These are phyloP conservation scores for Thraustotheca clavata DNA, from an alignment of 352 stramenopile species.

Conservation along the genomic window DNA sequence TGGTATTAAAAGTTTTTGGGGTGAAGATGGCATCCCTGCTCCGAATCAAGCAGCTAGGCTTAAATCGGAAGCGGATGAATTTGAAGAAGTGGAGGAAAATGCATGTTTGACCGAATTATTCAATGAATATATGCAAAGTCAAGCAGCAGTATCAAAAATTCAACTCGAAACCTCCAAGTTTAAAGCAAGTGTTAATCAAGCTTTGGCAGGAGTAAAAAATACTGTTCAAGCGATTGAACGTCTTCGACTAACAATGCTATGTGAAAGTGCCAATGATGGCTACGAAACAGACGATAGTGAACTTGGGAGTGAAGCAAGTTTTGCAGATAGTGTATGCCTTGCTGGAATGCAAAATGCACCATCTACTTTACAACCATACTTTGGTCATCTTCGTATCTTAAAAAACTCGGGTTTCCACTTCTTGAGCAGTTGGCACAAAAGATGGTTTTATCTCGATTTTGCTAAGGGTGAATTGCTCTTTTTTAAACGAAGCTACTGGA, in stretches of 20 bases:
- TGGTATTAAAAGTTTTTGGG: constrained; percentile 57
- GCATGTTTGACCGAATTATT: constrained; percentile 15
- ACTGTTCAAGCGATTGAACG: constrained; percentile 16
- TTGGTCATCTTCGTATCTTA: constrained; percentile 61
- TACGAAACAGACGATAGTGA: constrained; percentile 53
- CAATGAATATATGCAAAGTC: constrained; percentile 22
- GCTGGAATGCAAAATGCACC: constrained; percentile 26
- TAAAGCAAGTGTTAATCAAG: constrained; percentile 5
- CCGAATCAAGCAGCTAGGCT: neutral
- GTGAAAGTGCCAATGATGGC: constrained; percentile 32
- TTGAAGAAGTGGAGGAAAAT: constrained; percentile 18
- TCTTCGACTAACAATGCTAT: constrained; percentile 15
- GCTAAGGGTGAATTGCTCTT: constrained; percentile 55
- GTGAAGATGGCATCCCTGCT: constrained; percentile 27
- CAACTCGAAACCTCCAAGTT: constrained; percentile 17
- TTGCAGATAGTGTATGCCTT: constrained; percentile 13
- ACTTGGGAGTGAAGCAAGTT: constrained; percentile 24
- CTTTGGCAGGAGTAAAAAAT: constrained; percentile 6
- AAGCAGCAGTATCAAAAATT: constrained; percentile 18
- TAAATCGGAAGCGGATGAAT: constrained; percentile 1
- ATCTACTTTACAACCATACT: constrained; percentile 48
- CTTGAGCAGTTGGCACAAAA: constrained; percentile 70
- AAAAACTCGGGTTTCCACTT: constrained; percentile 64
- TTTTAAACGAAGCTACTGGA: constrained; percentile 84
- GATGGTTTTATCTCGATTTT: constrained; percentile 78